Evolutionary conservation across 352 stramenopile species (phyloP).

Genomic region (Thalassiosira mediterranea): DNA sequence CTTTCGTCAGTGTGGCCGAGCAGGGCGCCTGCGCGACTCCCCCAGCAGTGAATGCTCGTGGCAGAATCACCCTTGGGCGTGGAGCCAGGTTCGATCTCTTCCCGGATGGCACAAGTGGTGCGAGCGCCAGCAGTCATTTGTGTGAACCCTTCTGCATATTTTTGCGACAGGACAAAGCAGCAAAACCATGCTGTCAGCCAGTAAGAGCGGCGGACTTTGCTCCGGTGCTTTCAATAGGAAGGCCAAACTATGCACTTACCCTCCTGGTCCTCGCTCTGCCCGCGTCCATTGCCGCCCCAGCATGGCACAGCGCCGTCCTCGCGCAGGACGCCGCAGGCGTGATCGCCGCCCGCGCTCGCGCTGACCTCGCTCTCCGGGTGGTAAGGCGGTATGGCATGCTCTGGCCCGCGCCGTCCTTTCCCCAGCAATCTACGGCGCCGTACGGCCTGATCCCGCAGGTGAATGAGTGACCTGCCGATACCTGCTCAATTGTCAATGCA

Average conservation of each 20-base stretch:
- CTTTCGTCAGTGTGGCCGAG: conserved; percentile 22
- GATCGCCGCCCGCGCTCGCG: conserved; percentile 33
- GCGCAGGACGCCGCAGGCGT: conserved; percentile 24
- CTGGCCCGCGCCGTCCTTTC: conserved; percentile 39
- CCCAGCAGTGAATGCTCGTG: conserved; percentile 36
- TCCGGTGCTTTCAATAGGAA: no score
- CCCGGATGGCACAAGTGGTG: conserved; percentile 33
- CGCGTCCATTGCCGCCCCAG: conserved; percentile 42
- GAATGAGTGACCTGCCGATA: conserved; percentile 40
- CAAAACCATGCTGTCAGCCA: no score
- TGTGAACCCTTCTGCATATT: conserved; percentile 25
- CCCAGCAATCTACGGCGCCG: conserved; percentile 37
- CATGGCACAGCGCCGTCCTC: conserved; percentile 26
- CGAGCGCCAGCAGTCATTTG: conserved; percentile 31
- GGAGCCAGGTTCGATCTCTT: conserved; percentile 4
- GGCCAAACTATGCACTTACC: conserved; percentile 27
- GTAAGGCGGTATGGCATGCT: conserved; percentile 20
- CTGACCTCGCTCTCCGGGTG: conserved; percentile 27
- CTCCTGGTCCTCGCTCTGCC: conserved; percentile 36
- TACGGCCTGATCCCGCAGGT: conserved; percentile 33
- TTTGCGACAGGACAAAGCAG: no score
- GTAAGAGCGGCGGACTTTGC: no score
- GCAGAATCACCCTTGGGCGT: neutral
- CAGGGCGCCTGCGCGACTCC: conserved; percentile 28
- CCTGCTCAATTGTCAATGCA: no score